Base-by-base conservation (phyloP, 2,329 filamentous ascomycete species). In the Balansia obtecta region DNA sequence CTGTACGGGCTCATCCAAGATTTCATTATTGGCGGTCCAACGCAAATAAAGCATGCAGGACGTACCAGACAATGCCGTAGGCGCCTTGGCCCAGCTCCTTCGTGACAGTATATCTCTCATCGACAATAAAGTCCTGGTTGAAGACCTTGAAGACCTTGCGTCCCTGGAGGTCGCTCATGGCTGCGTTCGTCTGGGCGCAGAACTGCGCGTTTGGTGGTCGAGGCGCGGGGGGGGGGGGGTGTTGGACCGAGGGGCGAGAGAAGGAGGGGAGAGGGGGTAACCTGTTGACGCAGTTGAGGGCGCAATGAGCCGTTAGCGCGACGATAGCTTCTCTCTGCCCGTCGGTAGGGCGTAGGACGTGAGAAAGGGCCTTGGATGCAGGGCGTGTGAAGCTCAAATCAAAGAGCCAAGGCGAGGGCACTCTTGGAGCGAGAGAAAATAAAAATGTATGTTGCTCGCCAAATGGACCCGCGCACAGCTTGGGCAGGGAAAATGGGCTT, bases 131-230 rank as follows among this genome's bases (percentile, higher is more conserved):
- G 74, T 98, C 93, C 67, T 98, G 93, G 77, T 96, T 96, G 74
- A 98, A 98, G 68, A 98, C 90, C 83, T 95, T 95, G 79, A 95
- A 96, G 70, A 91, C 81, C 79, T 95, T 96, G 71, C 89, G 85
- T 65, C 69, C 67, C 57, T 71, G 63, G 43, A 71, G 65, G 52
- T 71, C 68, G 52, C 63, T 59, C 69, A 71, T 70, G 59, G 52
- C 60, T 58, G 49, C 46, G 44, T 47, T 40, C 41, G 41, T 40
- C 30, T 20, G 33, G 15, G 39, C 38, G 22, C 46, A 33, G 38
- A 20, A n/a, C 39, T 47, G 43, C 43, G 34, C 37, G 34, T 46
- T 33, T 32, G 20, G 20, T 32, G 27, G 37, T 53, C 48, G 45
- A 41, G 34, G 48, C 47, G 48, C n/a, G n/a, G n/a, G n/a, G n/a